Conservation (phyloP, 768 basidiomycete genomes). For the Epithele typhae region DNA sequence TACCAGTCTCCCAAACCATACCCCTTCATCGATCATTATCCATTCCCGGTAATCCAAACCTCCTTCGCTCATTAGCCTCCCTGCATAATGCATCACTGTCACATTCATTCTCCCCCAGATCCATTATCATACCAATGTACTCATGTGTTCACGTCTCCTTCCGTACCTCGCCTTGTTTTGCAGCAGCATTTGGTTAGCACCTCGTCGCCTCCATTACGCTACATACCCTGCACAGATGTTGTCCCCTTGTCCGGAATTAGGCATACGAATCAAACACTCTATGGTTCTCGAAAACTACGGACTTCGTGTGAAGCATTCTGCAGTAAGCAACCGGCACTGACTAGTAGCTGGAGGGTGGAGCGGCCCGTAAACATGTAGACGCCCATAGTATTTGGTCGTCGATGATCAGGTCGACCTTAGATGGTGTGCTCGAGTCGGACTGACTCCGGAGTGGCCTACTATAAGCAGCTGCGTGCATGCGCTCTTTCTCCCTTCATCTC, state of each 20-base stretch:
- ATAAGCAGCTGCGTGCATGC: neutral
- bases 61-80: neutral
- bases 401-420: neutral
- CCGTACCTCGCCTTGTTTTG: neutral
- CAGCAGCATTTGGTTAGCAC: too few relatives aligned
- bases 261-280: too few relatives aligned
- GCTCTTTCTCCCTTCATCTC: neutral
- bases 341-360: too few relatives aligned
- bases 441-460: too few relatives aligned
- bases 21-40: neutral
- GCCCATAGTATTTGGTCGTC: neutral
- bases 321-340: too few relatives aligned
- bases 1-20: too few relatives aligned
- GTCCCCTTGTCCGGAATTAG: neutral
- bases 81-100: slow-evolving; percentile 7
- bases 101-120: slow-evolving; percentile 3
- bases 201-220: neutral
- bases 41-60: too few relatives aligned
- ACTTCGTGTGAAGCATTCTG: too few relatives aligned
- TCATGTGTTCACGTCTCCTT: slow-evolving; percentile 5
- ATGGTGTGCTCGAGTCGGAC: neutral
- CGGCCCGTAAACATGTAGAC: neutral
- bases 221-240: neutral
- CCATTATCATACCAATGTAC: slow-evolving; percentile 13
- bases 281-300: too few relatives aligned